Percentiles rank a stretch among this genome's conserved stretches.
These are phyloP conservation scores for Dioscorea alata DNA, from an alignment of 106 monocot species.

Conservation along the genomic window DNA sequence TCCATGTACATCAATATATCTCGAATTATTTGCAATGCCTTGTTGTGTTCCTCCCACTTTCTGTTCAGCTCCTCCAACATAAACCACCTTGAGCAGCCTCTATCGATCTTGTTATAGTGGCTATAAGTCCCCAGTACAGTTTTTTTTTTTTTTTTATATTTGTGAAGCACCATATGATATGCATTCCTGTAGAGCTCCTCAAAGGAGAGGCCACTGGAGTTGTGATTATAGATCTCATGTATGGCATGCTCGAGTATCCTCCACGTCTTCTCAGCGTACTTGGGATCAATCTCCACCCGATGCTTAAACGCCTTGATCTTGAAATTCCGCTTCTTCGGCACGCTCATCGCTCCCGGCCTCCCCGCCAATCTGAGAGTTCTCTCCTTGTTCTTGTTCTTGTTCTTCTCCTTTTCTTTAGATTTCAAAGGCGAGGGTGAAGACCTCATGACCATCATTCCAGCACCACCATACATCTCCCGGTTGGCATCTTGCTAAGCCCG, in stretches of 20 bases:
- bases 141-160: constrained; percentile 80
- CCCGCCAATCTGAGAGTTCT: background rate
- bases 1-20: no score
- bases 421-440: no score
- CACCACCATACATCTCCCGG: no score
- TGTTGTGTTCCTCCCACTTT: constrained; percentile 89
- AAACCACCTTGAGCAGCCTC: constrained; percentile 77
- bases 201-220: constrained; percentile 91
- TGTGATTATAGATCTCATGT: constrained; percentile 99
- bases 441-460: no score
- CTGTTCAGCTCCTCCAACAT: constrained; percentile 74
- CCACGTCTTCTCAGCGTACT: constrained; percentile 93
- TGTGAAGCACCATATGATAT: constrained; percentile 96
- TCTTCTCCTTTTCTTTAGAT: no score
- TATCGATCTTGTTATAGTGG: constrained; percentile 73
- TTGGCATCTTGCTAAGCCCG: no score
- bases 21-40: no score
- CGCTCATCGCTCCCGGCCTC: constrained; percentile 23
- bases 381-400: no score
- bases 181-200: constrained; percentile 99
- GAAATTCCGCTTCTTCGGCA: constrained; percentile 64
- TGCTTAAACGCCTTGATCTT: constrained; percentile 98
- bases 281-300: constrained; percentile 78
- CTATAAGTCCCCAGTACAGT: constrained; percentile 67
- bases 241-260: no score